Evolutionary conservation across 2,329 filamentous ascomycete genomes (phyloP).

Genomic region (Ophiostoma sp.): DNA sequence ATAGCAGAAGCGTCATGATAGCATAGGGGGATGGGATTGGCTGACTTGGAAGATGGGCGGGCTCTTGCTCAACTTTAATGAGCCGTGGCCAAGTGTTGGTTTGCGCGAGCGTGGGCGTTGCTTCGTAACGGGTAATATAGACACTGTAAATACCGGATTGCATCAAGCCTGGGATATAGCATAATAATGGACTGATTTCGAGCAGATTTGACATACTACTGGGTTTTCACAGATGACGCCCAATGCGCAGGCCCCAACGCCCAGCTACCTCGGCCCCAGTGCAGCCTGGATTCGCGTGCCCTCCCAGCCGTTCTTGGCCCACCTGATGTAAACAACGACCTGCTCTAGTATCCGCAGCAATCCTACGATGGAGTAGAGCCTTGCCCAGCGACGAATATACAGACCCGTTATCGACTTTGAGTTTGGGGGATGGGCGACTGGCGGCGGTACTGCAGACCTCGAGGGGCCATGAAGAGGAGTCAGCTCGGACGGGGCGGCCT

Average conservation of each 20-base stretch:
- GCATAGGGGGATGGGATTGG: not conserved
- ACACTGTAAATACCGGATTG: too few relatives aligned
- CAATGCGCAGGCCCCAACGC: not conserved
- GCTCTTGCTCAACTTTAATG: too few relatives aligned
- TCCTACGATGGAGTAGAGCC: conserved; percentile 22
- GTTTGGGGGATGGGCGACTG: conserved; percentile 19
- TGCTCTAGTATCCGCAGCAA: conserved; percentile 20
- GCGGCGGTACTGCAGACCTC: not conserved
- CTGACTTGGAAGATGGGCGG: not conserved
- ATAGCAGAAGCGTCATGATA: not conserved
- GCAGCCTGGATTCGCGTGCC: conserved; percentile 18
- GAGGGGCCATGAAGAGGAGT: not conserved
- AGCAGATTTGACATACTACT: too few relatives aligned
- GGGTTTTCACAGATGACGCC: too few relatives aligned
- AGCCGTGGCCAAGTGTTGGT: too few relatives aligned
- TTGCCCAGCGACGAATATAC: conserved; percentile 25
- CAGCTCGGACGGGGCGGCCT: not conserved
- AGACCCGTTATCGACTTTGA: conserved; percentile 19
- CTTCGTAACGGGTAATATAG: too few relatives aligned
- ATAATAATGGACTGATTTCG: too few relatives aligned
- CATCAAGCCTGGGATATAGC: too few relatives aligned
- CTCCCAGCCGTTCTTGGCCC: conserved; percentile 22
- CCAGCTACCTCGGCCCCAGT: conserved; percentile 13
- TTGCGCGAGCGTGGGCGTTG: too few relatives aligned
- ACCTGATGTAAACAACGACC: conserved; percentile 18